Percentiles rank a stretch among this genome's conserved stretches.
Evolutionary conservation across 306 rosid genomes (phyloP).

Genomic region (Hippophae tibetana): DNA sequence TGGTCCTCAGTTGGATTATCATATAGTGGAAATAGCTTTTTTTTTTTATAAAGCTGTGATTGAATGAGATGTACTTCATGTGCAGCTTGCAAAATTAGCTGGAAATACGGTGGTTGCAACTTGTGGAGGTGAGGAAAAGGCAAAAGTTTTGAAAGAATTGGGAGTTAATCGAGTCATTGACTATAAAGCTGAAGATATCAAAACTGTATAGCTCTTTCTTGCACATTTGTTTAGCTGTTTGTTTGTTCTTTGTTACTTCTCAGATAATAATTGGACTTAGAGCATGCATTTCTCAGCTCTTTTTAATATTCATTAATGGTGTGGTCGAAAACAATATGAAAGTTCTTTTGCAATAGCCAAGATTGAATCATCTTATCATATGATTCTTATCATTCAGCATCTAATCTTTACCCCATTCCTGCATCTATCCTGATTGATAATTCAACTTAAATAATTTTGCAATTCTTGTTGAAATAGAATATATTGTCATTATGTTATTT

Average conservation of each 20-base stretch:
- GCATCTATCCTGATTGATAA: too few species aligned
- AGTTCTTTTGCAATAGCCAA: too few species aligned
- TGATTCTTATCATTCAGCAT: too few species aligned
- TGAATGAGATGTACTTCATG: slow-evolving; percentile 11
- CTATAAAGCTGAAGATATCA: slow-evolving; percentile 69
- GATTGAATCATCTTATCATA: too few species aligned
- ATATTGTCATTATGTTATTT: not conserved
- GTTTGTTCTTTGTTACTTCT: too few species aligned
- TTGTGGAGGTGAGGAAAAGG: slow-evolving; percentile 82
- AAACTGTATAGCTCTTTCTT: slow-evolving; percentile 43
- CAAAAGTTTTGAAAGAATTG: slow-evolving; percentile 68
- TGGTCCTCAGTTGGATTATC: not conserved
- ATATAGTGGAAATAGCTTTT: not conserved
- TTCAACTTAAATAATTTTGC: too few species aligned
- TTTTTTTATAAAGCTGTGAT: slow-evolving; percentile 1
- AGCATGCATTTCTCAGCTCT: too few species aligned
- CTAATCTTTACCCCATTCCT: too few species aligned
- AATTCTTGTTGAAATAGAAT: slow-evolving; percentile 1
- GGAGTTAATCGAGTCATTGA: slow-evolving; percentile 95
- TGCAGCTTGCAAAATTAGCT: slow-evolving; percentile 87
- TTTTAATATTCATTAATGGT: too few species aligned
- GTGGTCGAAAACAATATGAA: too few species aligned
- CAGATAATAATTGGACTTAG: too few species aligned
- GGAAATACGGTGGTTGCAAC: slow-evolving; percentile 91
- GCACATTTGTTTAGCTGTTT: not conserved